Percentiles rank a stretch among this genome's conserved stretches.
Evolutionary conservation across 306 rosid species (phyloP).

Genomic region (Ziziphus jujuba): DNA sequence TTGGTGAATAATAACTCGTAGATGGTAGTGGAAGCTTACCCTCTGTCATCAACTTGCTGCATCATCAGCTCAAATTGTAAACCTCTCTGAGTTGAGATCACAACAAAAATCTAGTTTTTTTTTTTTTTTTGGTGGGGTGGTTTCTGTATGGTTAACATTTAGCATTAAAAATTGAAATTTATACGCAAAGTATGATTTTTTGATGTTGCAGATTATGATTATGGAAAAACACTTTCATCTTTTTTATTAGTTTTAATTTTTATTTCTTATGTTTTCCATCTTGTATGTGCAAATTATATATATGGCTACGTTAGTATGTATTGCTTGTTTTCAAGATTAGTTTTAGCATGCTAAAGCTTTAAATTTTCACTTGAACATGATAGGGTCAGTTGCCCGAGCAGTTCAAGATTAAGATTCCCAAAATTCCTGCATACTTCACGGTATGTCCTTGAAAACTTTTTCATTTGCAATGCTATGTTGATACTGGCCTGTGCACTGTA

Average conservation of each 20-base stretch:
- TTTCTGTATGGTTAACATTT: background rate
- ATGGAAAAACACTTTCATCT: background rate
- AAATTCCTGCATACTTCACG: conserved; percentile 77
- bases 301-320: background rate
- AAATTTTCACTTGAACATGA: conserved; percentile 23
- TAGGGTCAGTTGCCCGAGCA: conserved; percentile 64
- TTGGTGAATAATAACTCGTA: too few species aligned
- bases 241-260: too few species aligned
- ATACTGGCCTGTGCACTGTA: too few species aligned
- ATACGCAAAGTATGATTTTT: background rate
- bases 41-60: too few species aligned
- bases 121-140: too few species aligned
- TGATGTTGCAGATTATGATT: too few species aligned
- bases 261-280: too few species aligned
- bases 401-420: conserved; percentile 67
- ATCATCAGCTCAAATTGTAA: too few species aligned
- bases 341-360: background rate
- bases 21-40: too few species aligned
- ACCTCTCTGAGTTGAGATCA: too few species aligned
- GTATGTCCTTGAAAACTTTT: conserved; percentile 31
- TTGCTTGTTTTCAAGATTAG: background rate
- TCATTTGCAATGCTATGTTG: conserved; percentile 6
- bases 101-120: background rate
- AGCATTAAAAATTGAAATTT: background rate
- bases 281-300: background rate